A percentile compares a stretch with the other conserved stretches of the same genome.
Evolutionary conservation across 192 early-diverging fungal species (phyloP).

Genomic region (Linderina pennispora): DNA sequence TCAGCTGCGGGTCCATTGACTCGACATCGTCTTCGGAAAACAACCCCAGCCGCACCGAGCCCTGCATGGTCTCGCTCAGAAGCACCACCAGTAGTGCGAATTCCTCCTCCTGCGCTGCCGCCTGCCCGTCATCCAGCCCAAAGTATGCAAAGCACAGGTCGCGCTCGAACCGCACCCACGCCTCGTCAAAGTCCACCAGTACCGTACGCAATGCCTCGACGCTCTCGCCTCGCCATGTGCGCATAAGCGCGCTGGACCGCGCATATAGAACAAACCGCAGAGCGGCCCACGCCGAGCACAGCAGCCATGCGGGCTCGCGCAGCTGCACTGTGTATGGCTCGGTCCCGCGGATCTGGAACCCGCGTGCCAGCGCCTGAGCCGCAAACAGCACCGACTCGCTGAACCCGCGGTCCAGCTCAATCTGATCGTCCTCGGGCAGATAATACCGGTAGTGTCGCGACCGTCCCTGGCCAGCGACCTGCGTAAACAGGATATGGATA

Average conservation of each 20-base stretch:
- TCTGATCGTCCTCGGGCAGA: slow-evolving; percentile 62
- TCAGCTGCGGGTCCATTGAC: slow-evolving; percentile 52
- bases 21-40: slow-evolving; percentile 45
- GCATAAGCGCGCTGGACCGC: slow-evolving; percentile 19
- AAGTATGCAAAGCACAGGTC: slow-evolving; percentile 68
- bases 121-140: slow-evolving; percentile 45
- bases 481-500: slow-evolving; percentile 49
- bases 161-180: slow-evolving; percentile 63
- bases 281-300: slow-evolving; percentile 53
- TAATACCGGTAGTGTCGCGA: slow-evolving; percentile 51
- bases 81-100: slow-evolving; percentile 51
- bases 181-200: slow-evolving; percentile 56
- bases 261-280: slow-evolving; percentile 48
- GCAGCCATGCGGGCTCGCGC: slow-evolving; percentile 44
- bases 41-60: slow-evolving; percentile 20
- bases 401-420: slow-evolving; percentile 60
- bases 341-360: slow-evolving; percentile 64
- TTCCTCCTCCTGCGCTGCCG: slow-evolving; percentile 39
- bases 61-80: slow-evolving; percentile 55
- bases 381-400: slow-evolving; percentile 68
- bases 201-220: slow-evolving; percentile 49
- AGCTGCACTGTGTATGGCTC: slow-evolving; percentile 51
- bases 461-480: slow-evolving; percentile 38
- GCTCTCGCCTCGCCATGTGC: slow-evolving; percentile 2
- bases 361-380: slow-evolving; percentile 56